These are phyloP conservation scores for Penicillium nucicola DNA, from an alignment of 495 filamentous ascomycete genomes.

Conservation along the genomic window DNA sequence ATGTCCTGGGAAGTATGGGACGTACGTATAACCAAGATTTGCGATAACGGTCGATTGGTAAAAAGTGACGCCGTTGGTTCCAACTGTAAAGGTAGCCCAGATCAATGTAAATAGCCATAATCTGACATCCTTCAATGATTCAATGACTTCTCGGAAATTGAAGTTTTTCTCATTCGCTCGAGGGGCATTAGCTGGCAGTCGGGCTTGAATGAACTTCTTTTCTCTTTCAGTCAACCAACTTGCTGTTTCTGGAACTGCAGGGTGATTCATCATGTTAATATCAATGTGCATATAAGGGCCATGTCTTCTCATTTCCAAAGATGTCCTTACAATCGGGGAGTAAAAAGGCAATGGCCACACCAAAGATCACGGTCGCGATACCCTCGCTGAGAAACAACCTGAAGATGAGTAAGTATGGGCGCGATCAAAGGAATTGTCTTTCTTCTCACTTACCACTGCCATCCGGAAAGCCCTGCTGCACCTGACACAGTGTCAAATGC, in stretches of 20 bases:
- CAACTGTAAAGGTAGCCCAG: constrained; percentile 41
- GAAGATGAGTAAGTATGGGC: background rate
- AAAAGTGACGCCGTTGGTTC: constrained; percentile 41
- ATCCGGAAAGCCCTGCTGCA: constrained; percentile 27
- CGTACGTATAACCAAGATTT: constrained; percentile 38
- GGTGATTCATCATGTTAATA: background rate
- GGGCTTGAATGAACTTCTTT: constrained; percentile 38
- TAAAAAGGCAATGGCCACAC: constrained; percentile 26
- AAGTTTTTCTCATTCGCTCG: constrained; percentile 32
- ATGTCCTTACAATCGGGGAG: constrained; percentile 31
- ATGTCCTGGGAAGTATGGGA: background rate
- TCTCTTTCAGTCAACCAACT: constrained; percentile 39
- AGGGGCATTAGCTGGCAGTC: constrained; percentile 38
- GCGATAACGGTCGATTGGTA: constrained; percentile 44
- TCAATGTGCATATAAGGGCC: background rate
- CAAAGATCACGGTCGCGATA: constrained; percentile 33
- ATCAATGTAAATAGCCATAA: constrained; percentile 30
- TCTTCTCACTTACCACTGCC: constrained; percentile 26
- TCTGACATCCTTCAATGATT: constrained; percentile 23
- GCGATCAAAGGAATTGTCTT: background rate
- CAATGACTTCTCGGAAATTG: constrained; percentile 31
- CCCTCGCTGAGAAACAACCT: constrained; percentile 38
- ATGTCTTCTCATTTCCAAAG: background rate
- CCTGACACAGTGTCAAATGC: constrained; percentile 28
- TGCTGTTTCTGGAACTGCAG: constrained; percentile 19